Base-by-base conservation (phyloP, 257 asterid species). In the Fraxinus pennsylvanica region DNA sequence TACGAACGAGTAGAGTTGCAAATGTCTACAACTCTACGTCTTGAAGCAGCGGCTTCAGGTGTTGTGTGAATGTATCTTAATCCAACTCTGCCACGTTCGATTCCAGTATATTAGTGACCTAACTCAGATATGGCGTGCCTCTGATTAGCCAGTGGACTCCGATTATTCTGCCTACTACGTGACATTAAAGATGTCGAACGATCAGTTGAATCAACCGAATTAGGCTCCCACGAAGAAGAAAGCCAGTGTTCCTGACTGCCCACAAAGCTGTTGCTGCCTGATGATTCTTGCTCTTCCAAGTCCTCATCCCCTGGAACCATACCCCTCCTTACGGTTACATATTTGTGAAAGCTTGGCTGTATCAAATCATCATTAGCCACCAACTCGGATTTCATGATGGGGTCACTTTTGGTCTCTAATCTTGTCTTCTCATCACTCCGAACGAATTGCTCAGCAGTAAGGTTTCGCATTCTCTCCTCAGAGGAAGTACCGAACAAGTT, bases 261-360 rank as follows among this genome's bases (percentile, higher is more conserved):
- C 5, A 52, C 89, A 68, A 87, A 73, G 82, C 93, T 91, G 73
- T 93, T 93, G 84, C 98, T 93, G 7, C 97, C 97, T 0, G 97
- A 92, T 21, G 98, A 92, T 83, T 94, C 98, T 81, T 88, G 90
- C 81, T 87, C 94, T 72, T 91, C 97, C 54, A 80, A 43, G 30
- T 88, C 97, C 0, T 63, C 35, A 9, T 63, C 69, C 33, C 65
- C 91, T 12, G 80, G 83, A 10, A 57, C n/a, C 7, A 81, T 75
- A 2, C 97, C 97, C 84, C 97, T 91, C 79, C 89, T 87, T 68
- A 92, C 91, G 1, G 99, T 95, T 68, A 95, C 97, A 41, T 93
- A 95, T 74, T 91, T 95, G 70, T 93, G 97, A 80, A 93, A 88
- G 81, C 93, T 90, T 5, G 99, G 97, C 75, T 93, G 84, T 89